Evolutionary conservation across 1,284 basidiomycete genomes (phyloP).

Genomic region (Microbotryomycetes sp.): DNA sequence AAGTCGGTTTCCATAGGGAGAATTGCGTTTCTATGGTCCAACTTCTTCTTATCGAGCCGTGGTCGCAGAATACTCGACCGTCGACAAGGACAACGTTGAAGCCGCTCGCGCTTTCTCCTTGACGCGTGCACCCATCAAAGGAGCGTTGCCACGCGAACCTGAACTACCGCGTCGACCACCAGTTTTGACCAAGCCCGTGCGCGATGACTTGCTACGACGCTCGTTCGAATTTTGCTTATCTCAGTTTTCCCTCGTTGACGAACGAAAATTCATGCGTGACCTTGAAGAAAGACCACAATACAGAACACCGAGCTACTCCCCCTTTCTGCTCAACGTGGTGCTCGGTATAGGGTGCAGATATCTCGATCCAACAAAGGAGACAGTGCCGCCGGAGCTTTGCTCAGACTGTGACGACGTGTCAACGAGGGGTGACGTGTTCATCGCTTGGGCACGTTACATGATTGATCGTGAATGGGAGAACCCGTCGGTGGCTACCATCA

Average conservation of each 20-base stretch:
- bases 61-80: background rate
- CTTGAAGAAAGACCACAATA: background rate
- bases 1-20: slow-evolving; percentile 1
- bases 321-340: slow-evolving; percentile 25
- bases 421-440: slow-evolving; percentile 18
- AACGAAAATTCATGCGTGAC: slow-evolving; percentile 23
- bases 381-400: slow-evolving; percentile 23
- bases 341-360: slow-evolving; percentile 31
- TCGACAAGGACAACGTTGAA: background rate
- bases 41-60: slow-evolving; percentile 11
- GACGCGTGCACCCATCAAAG: slow-evolving; percentile 29
- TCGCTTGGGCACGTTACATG: slow-evolving; percentile 20
- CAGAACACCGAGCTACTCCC: slow-evolving; percentile 19
- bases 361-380: slow-evolving; percentile 19
- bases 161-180: slow-evolving; percentile 24
- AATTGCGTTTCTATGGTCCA: slow-evolving; percentile 10
- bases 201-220: slow-evolving; percentile 16
- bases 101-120: slow-evolving; percentile 6
- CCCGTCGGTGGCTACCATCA: slow-evolving; percentile 17
- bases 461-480: slow-evolving; percentile 23
- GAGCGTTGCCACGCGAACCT: slow-evolving; percentile 18
- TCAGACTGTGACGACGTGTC: slow-evolving; percentile 13
- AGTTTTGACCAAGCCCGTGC: slow-evolving; percentile 17
- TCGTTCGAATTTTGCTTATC: slow-evolving; percentile 30
- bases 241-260: slow-evolving; percentile 23